phyloP scores from a whole-genome alignment of 2,329 filamentous ascomycete genomes.

The Pseudopyrenochaeta lycopersici region DNA sequence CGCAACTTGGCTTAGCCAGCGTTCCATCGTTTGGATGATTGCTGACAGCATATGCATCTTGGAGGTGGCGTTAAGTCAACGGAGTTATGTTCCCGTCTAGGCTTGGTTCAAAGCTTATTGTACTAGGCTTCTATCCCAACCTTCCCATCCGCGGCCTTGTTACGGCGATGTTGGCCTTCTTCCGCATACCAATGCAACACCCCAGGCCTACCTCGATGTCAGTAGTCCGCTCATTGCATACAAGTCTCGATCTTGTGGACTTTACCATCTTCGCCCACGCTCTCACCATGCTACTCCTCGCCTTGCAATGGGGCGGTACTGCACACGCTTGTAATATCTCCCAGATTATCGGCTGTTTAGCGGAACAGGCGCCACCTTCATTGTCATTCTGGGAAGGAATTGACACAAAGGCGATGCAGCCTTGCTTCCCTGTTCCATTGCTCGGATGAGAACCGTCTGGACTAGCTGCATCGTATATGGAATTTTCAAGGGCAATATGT shows the following conservation, averaged over 20 bases:
- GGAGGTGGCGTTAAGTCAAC: too few species aligned
- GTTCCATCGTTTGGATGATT: too few species aligned
- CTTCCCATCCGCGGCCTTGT: constrained; percentile 51
- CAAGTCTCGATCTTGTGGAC: constrained; percentile 61
- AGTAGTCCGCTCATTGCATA: constrained; percentile 51
- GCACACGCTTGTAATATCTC: constrained; percentile 59
- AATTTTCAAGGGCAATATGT: too few species aligned
- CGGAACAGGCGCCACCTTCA: constrained; percentile 55
- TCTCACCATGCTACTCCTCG: constrained; percentile 58
- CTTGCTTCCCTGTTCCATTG: too few species aligned
- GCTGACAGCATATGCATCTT: too few species aligned
- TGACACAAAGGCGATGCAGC: too few species aligned
- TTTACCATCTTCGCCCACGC: constrained; percentile 56
- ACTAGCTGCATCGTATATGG: too few species aligned
- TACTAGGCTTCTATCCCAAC: constrained; percentile 31
- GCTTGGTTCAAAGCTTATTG: too few species aligned
- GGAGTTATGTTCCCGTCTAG: too few species aligned
- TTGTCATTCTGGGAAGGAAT: too few species aligned
- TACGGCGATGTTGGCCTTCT: constrained; percentile 55
- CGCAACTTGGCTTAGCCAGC: too few species aligned
- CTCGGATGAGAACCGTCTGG: too few species aligned
- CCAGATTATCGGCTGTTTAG: constrained; percentile 63
- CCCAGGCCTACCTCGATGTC: constrained; percentile 60
- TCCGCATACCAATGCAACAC: constrained; percentile 51
- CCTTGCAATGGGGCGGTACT: constrained; percentile 60